These are phyloP conservation scores for Pythium dissotocum DNA, from an alignment of 352 stramenopile species.

Conservation along the genomic window DNA sequence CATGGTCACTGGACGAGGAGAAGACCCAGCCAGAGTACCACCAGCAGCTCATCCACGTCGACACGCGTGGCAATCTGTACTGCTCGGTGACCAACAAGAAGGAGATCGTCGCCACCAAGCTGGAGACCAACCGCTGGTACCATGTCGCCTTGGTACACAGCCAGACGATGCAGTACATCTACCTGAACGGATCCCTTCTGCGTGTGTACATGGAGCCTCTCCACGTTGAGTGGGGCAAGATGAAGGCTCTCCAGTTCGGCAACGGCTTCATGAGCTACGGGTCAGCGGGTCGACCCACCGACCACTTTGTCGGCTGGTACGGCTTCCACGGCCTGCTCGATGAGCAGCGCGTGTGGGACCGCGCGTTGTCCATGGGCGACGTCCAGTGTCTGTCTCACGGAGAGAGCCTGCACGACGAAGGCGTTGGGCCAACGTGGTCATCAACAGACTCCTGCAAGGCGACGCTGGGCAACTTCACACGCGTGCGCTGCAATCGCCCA, in stretches of 20 bases:
- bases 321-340: constrained; percentile 37
- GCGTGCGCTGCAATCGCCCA: constrained; percentile 25
- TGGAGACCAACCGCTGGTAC: constrained; percentile 48
- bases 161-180: constrained; percentile 36
- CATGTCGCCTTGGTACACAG: constrained; percentile 61
- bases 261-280: constrained; percentile 53
- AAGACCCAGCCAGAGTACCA: constrained; percentile 39
- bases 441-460: not conserved
- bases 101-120: constrained; percentile 6
- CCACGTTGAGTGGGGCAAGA: constrained; percentile 40
- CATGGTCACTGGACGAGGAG: constrained; percentile 13
- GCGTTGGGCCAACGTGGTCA: not conserved
- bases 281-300: constrained; percentile 7
- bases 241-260: constrained; percentile 52
- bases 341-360: constrained; percentile 30
- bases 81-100: constrained; percentile 42
- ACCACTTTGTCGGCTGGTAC: constrained; percentile 24
- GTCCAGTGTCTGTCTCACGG: constrained; percentile 17
- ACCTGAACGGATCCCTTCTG: constrained; percentile 56
- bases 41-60: constrained; percentile 47
- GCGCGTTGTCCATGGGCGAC: constrained; percentile 19
- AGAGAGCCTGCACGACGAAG: not conserved
- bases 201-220: constrained; percentile 34
- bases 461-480: not conserved
- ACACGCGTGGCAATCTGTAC: constrained; percentile 36